These are phyloP conservation scores for Dothideomycetes sp. DNA, from an alignment of 2,329 filamentous ascomycete genomes.

Conservation along the genomic window DNA sequence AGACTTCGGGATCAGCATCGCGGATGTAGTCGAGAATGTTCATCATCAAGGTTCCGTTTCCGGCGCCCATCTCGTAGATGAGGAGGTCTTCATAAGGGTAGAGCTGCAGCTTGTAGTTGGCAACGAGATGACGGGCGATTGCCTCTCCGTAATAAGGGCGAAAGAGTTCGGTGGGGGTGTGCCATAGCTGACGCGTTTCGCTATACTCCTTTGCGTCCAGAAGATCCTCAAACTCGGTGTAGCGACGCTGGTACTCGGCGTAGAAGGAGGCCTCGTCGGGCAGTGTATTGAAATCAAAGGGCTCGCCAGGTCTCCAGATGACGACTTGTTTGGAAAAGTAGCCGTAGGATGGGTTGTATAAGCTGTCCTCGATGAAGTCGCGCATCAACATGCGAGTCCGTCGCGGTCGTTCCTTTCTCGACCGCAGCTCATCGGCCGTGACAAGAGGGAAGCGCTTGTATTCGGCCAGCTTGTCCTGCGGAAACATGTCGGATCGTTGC, in stretches of 20 bases:
- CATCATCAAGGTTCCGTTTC: conserved; percentile 93
- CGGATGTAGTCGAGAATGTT: conserved; percentile 97
- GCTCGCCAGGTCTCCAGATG: conserved; percentile 85
- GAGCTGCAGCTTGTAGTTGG: conserved; percentile 87
- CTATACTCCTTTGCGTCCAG: conserved; percentile 64
- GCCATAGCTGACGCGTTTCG: conserved; percentile 85
- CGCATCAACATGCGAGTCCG: conserved; percentile 94
- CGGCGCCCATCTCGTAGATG: conserved; percentile 98
- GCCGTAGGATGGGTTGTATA: conserved; percentile 90
- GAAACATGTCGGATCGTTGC: conserved; percentile 65
- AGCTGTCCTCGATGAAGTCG: conserved; percentile 94
- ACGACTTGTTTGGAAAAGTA: conserved; percentile 96
- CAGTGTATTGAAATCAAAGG: conserved; percentile 76
- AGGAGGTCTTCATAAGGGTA: conserved; percentile 95
- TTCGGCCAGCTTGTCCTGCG: conserved; percentile 67
- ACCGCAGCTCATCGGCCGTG: conserved; percentile 67
- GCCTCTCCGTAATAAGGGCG: conserved; percentile 94
- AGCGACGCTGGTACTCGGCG: conserved; percentile 61
- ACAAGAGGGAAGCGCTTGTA: conserved; percentile 75
- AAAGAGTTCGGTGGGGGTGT: conserved; percentile 96
- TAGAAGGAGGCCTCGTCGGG: conserved; percentile 82
- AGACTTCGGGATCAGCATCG: conserved; percentile 78
- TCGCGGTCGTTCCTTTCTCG: conserved; percentile 62
- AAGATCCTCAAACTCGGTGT: conserved; percentile 79
- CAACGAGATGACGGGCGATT: conserved; percentile 87